phyloP scores from a whole-genome alignment of 1,139 yeast genomes.

The Candida labiduridarum region DNA sequence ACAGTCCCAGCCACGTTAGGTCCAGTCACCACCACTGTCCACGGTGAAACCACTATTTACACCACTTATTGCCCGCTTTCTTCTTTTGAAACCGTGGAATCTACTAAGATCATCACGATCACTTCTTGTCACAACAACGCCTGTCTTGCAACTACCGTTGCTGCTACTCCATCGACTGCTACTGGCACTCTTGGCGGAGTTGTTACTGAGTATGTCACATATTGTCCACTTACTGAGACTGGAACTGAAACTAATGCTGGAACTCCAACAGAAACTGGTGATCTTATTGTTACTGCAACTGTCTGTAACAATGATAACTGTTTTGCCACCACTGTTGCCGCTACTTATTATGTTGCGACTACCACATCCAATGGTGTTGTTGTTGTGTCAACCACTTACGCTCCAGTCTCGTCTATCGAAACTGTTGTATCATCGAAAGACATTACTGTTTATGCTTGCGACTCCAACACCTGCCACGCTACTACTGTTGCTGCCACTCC shows the following conservation, averaged over 20 bases:
- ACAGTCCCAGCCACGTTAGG: constrained; percentile 34
- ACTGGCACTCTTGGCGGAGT: constrained; percentile 27
- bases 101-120: constrained; percentile 32
- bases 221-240: constrained; percentile 27
- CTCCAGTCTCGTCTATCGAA: constrained; percentile 26
- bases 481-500: constrained; percentile 33
- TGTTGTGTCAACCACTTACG: constrained; percentile 19
- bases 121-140: constrained; percentile 46
- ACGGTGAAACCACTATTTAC: constrained; percentile 22
- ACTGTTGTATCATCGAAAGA: constrained; percentile 19
- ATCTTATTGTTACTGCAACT: constrained; percentile 41
- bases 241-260: constrained; percentile 12
- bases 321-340: constrained; percentile 25
- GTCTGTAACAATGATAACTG: constrained; percentile 45
- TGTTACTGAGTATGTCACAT: constrained; percentile 36
- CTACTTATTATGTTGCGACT: constrained; percentile 15
- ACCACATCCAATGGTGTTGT: constrained; percentile 8
- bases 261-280: constrained; percentile 11
- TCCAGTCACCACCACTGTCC: constrained; percentile 31
- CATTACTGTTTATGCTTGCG: constrained; percentile 50
- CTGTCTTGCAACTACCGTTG: constrained; percentile 31
- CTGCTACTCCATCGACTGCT: constrained; percentile 28
- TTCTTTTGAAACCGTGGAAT: constrained; percentile 22
- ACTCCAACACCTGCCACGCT: constrained; percentile 31
- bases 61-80: constrained; percentile 26